A percentile compares a stretch with the other conserved stretches of the same genome.
Evolutionary conservation across 495 filamentous ascomycete species (phyloP).

Genomic region (Aspergillus leporis): DNA sequence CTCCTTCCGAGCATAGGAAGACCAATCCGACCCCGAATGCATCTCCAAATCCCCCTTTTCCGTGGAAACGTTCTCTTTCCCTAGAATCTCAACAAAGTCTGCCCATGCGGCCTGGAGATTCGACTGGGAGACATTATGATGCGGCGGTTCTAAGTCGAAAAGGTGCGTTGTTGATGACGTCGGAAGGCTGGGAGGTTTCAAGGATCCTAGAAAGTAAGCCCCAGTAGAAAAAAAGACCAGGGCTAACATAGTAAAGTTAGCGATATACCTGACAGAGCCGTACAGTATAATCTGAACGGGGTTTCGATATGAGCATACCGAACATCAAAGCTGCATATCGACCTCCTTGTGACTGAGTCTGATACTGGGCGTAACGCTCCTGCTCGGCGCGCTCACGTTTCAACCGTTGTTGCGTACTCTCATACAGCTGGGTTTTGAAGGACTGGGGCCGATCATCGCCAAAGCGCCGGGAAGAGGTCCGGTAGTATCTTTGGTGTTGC

Average conservation of each 20-base stretch:
- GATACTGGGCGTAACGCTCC: constrained; percentile 59
- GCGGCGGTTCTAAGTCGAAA: constrained; percentile 54
- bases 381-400: constrained; percentile 72
- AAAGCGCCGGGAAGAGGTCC: constrained; percentile 19
- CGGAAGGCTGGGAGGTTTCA: constrained; percentile 57
- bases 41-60: constrained; percentile 60
- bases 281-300: neutral
- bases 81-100: constrained; percentile 84
- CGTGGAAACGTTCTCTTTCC: constrained; percentile 83
- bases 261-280: neutral
- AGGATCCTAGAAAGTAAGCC: constrained; percentile 72
- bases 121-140: constrained; percentile 67
- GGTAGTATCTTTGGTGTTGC: constrained; percentile 25
- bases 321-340: constrained; percentile 64
- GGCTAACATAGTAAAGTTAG: constrained; percentile 31
- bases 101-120: constrained; percentile 93
- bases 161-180: constrained; percentile 75
- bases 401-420: constrained; percentile 76
- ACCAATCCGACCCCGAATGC: constrained; percentile 88
- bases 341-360: constrained; percentile 52
- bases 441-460: constrained; percentile 42
- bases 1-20: constrained; percentile 64
- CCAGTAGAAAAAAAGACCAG: constrained; percentile 60
- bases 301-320: constrained; percentile 44
- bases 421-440: constrained; percentile 86